Conservation (phyloP, 805 yeast genomes). For the Diddensiella santjacobensis region DNA sequence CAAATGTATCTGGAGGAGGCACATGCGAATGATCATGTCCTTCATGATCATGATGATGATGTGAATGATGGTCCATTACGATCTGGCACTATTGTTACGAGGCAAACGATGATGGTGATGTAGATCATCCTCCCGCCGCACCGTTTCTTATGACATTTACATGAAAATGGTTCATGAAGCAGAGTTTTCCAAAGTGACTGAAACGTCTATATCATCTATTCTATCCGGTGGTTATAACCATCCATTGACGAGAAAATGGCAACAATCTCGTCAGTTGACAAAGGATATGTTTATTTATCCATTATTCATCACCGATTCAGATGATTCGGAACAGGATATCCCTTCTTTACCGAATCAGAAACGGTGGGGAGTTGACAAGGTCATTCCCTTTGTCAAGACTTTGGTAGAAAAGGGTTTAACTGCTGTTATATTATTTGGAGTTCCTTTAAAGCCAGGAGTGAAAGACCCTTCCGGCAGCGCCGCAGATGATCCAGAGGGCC, state of each 20-base stretch:
- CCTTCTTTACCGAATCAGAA: constrained; percentile 83
- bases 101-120: too few relatives aligned
- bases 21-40: constrained; percentile 35
- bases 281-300: constrained; percentile 94
- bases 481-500: constrained; percentile 96
- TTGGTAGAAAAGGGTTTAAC: constrained; percentile 77
- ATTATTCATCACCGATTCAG: constrained; percentile 73
- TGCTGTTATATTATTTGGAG: constrained; percentile 90
- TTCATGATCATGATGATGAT: constrained; percentile 35
- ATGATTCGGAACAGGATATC: constrained; percentile 73
- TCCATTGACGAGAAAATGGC: constrained; percentile 88
- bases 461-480: constrained; percentile 82
- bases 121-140: too few relatives aligned
- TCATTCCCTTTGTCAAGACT: constrained; percentile 64
- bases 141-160: too few relatives aligned
- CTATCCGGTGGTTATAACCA: constrained; percentile 94
- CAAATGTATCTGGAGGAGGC: constrained; percentile 41
- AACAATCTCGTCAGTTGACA: constrained; percentile 72
- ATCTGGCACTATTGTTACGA: too few relatives aligned
- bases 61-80: background rate
- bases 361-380: constrained; percentile 77
- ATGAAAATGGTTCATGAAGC: background rate
- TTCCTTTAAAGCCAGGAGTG: constrained; percentile 66
- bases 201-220: constrained; percentile 63
- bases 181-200: background rate